Evolutionary conservation across 2,329 filamentous ascomycete genomes (phyloP), one percentile per base, ranked within the genome.

Genomic region (Cercospora zeina): DNA sequence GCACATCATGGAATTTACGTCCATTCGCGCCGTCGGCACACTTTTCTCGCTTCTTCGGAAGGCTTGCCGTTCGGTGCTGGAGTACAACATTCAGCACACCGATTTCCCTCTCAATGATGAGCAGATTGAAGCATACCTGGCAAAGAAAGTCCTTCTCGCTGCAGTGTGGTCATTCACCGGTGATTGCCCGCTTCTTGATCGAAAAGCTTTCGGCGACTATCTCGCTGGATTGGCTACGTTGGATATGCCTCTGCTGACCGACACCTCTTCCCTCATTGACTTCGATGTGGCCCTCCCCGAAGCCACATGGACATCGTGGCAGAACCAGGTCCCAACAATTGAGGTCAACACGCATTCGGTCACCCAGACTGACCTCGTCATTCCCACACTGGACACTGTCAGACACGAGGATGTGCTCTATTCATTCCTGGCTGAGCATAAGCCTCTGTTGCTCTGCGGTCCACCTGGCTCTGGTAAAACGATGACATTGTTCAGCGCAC

Each of bases 351-450:
- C 96, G 0, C 96, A 99, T 76, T 97, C 93, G 4, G 89, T 99
- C 72, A 97, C 91, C 0, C 93, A 99, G 76, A 99, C 96, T 1
- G 96, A 99, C 76, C 91, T 97, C 42, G 95, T 99, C 65, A 99
- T 99, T 72, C 96, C 95, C 1, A 99, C 95, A 0, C 81, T 99
- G 54, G 95, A 99, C 75, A 99, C 96, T 30, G 89, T 99, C 49
- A 91, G 95, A 31, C 95, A 99, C 71, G 95, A 99, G 76, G 95
- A 97, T 77, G 91, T 99, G n/a, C 83, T 99, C 14, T 99, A 99
- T 80, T 99, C 96, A 3, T 99, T 95, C 95, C 86, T 99, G 49
- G 95, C 96, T 14, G 95, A 99, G 76, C 95, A 99, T 76, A 99
- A 99, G 80, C 95, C 96, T 11, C 82, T 99, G 16, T 82, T 99